Evolutionary conservation across 441 rosid genomes (phyloP).

Genomic region (Jatropha podagrica): DNA sequence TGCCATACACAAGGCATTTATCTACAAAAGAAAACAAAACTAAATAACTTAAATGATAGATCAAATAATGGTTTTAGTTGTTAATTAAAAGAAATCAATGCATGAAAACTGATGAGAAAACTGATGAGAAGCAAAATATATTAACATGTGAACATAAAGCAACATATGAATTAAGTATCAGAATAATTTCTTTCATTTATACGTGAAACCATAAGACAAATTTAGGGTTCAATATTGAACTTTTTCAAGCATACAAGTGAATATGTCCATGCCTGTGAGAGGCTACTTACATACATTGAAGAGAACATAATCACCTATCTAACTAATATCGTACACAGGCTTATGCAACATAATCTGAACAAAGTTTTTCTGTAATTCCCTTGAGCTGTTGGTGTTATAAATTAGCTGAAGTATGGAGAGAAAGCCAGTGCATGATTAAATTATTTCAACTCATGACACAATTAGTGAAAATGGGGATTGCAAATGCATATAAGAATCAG

Average conservation of each 20-base stretch:
- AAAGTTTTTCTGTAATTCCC: not conserved
- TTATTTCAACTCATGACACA: not conserved
- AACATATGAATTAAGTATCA: not conserved
- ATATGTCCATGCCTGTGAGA: not conserved
- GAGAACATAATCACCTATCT: not conserved
- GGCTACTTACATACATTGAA: not conserved
- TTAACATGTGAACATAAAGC: not conserved
- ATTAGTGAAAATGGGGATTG: not conserved
- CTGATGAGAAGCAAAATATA: not conserved
- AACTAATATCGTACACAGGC: not conserved
- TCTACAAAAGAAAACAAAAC: slow-evolving; percentile 45
- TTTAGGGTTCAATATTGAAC: not conserved
- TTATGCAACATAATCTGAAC: not conserved
- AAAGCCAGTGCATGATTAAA: not conserved
- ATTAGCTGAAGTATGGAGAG: not conserved
- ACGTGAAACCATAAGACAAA: not conserved
- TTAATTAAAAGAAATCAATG: slow-evolving; percentile 4
- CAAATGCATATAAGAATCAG: not conserved
- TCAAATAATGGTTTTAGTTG: not conserved
- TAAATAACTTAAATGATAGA: not conserved
- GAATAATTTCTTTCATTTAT: not conserved
- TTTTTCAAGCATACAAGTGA: not conserved
- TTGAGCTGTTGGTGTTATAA: not conserved
- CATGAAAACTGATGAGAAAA: not conserved
- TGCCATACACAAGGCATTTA: slow-evolving; percentile 92